phyloP scores from a whole-genome alignment of 1,139 yeast species.

The Blastobotrys elegans region DNA sequence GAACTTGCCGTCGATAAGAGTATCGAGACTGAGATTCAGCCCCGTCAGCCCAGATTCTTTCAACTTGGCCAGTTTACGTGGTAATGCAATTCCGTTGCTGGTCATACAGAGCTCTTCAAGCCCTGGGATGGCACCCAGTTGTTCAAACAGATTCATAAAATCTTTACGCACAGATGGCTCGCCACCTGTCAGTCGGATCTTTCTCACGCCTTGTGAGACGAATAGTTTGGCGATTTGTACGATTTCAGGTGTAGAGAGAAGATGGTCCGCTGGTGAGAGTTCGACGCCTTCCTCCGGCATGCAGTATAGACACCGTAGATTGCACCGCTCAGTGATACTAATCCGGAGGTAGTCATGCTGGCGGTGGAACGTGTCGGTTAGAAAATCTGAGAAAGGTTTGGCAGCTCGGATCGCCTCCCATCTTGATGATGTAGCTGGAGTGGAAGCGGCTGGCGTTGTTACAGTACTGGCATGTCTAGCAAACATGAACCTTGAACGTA shows the following conservation, averaged over 20 bases:
- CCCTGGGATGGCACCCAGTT: constrained; percentile 37
- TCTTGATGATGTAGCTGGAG: constrained; percentile 4
- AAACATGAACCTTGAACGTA: neutral
- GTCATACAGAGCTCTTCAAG: constrained; percentile 46
- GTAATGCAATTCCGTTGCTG: constrained; percentile 46
- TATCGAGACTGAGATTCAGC: constrained; percentile 44
- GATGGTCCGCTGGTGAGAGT: constrained; percentile 38
- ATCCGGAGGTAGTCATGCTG: constrained; percentile 46
- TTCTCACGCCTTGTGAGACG: constrained; percentile 44
- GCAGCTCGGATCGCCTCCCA: constrained; percentile 27
- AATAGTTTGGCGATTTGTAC: constrained; percentile 39
- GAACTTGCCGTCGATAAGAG: constrained; percentile 46
- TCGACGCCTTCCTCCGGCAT: constrained; percentile 53
- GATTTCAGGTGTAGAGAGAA: constrained; percentile 42
- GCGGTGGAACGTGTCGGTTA: constrained; percentile 42
- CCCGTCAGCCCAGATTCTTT: constrained; percentile 41
- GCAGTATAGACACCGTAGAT: constrained; percentile 47
- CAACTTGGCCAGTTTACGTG: constrained; percentile 41
- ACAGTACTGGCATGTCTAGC: neutral
- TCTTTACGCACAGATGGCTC: constrained; percentile 51
- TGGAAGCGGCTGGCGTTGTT: neutral
- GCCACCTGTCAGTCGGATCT: constrained; percentile 49
- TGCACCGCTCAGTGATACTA: constrained; percentile 47
- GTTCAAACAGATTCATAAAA: constrained; percentile 39
- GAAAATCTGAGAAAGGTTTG: constrained; percentile 38